Base-by-base conservation (phyloP, 768 basidiomycete genomes). In the Holtermannia corniformis region DNA sequence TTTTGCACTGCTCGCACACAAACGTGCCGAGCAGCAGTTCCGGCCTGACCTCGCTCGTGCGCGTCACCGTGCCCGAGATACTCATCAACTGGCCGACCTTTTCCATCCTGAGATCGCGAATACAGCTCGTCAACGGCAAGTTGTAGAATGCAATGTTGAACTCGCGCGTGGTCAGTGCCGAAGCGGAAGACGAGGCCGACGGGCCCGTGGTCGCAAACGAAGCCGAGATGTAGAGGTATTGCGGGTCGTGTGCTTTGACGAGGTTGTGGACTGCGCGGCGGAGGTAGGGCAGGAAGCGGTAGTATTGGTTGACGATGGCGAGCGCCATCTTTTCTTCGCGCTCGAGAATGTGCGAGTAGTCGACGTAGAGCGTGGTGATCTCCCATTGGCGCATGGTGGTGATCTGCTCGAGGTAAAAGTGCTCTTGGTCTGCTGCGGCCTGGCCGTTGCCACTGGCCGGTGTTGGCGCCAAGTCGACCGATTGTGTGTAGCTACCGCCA, bases 61-160 rank as follows among this genome's bases (percentile, higher is more conserved):
- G 80, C 1, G 95, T 97, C 32, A 97, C 93, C 0, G 95, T 99
- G 14, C 95, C 95, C 60, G 86, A 87, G 73, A 99, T 93, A 66
- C 86, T 85, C 81, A 92, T 85, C 54, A 99, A 76, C 2, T 86
- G 87, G 19, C 95, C 95, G 54, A 97, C 95, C 72, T 85, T 86
- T 60, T 89, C 88, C 42, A 91, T 96, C 62, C 85, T 79, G 26
- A 99, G 76, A 61, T 93, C 88, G 14, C 95, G 85, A 52, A 99
- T 99, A 4, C 91, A 90, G 44, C 87, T 89, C 13, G 92, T 87
- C 32, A 99, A 77, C 11, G 91, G 90, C 10, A 99, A 78, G 63
- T 89, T 85, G 73, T 96, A 92, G 70, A 99, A 96, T 2, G 93
- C 92, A 51, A 97, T 82, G 63, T 81, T 84, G 72, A 99, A 99